Evolutionary conservation across 345 rosid genomes (phyloP), one percentile per base, ranked within the genome.

Genomic region (Populus pruinosa): DNA sequence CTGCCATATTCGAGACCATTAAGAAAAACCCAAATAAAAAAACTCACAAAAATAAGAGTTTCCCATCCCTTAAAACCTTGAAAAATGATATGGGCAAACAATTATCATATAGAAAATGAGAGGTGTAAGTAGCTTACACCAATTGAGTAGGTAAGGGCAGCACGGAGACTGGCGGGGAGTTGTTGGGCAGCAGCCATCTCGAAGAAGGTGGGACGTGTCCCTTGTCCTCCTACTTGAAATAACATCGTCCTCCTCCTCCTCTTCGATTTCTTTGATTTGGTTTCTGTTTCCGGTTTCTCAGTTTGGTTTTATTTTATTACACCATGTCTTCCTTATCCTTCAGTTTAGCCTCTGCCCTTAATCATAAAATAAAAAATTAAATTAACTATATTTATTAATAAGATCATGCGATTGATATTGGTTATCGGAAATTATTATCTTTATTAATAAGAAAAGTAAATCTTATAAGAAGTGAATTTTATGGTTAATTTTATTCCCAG

Each of bases 151-250:
- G 98, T 89, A 70, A 96, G 92, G 75, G 99, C 99, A 35, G 94
- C 93, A 1, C 99, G 97, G 74, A 96, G 94, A 85, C 99, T 96
- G 84, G 97, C 88, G 10, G 99, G 99, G 50, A 96, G 98, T 80
- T 96, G 99, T 71, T 96, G 99, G 66, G 99, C 99, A 3, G 99
- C 99, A 72, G 98, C 94, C 98, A 96, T 96, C 92, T 96, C 99
- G 79, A 96, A 96, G 97, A 96, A 93, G 76, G 99, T 93, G 74
- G 99, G 99, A 50, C 99, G 94, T 43, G 93, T 86, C 82, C 98
- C 99, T 77, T 94, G 98, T 72, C 99, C 99, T 83, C 94, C 99
- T 68, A 96, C 99, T 87, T 96, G 98, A 81, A 96, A 96, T 90
- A 96, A 76, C 97, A 92, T 92, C 87, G 83, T 88, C 80, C 71